These are phyloP conservation scores for Eremothecium coryli DNA, from an alignment of 1,139 yeast genomes.

Conservation along the genomic window DNA sequence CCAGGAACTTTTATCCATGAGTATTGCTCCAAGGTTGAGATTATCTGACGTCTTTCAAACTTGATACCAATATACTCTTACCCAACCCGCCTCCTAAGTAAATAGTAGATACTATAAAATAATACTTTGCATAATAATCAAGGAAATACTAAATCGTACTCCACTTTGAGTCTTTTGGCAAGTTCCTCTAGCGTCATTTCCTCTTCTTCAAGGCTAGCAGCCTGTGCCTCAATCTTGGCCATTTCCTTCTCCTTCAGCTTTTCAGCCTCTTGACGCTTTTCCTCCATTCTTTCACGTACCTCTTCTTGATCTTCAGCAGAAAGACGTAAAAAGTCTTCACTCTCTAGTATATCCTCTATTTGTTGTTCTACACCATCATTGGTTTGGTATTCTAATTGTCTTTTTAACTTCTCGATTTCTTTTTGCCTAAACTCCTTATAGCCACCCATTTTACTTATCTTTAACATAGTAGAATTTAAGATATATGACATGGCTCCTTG, in stretches of 20 bases:
- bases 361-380: constrained; percentile 33
- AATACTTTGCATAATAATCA: background rate
- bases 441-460: constrained; percentile 39
- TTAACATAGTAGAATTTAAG: constrained; percentile 34
- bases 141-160: constrained; percentile 31
- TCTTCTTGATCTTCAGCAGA: constrained; percentile 31
- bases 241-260: constrained; percentile 20
- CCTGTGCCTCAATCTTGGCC: constrained; percentile 21
- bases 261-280: constrained; percentile 19
- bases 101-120: background rate
- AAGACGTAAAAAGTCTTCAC: constrained; percentile 32
- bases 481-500: constrained; percentile 38
- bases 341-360: constrained; percentile 31
- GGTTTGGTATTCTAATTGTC: constrained; percentile 29
- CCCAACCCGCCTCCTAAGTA: background rate
- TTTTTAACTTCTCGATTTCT: constrained; percentile 31
- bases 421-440: constrained; percentile 34
- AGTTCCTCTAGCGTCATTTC: constrained; percentile 39
- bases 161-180: constrained; percentile 34
- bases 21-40: constrained; percentile 90
- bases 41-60: constrained; percentile 67
- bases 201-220: constrained; percentile 19
- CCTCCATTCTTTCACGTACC: constrained; percentile 23
- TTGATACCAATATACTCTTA: constrained; percentile 3
- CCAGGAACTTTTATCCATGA: constrained; percentile 95